Evolutionary conservation across 306 rosid genomes (phyloP), one percentile per base, ranked within the genome.

Genomic region (Lotus japonicus): DNA sequence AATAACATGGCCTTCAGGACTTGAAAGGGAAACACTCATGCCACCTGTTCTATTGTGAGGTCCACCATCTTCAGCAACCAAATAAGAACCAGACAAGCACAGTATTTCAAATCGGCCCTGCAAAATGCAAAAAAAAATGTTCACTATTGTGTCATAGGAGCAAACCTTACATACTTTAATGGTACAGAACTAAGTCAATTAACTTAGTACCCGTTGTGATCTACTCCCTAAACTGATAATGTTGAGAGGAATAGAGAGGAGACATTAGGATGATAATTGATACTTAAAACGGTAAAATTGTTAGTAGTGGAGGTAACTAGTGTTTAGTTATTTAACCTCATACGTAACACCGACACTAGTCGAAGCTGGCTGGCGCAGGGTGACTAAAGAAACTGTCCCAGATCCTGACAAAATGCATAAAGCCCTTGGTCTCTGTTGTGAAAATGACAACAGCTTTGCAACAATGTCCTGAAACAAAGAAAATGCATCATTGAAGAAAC

Each of bases 61-160:
- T 21, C 96, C 92, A 11, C 97, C 96, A 68, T 95, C 99, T 75
- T 95, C 99, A 1, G 96, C 87, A 71, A 95, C 99, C 82, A 95
- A 82, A 80, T 88, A 95, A 63, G 99, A 95, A 70, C 99, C 99
- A 64, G 97, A 88, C 86, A 95, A 68, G 82, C 92, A 81, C 67
- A 95, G 71, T 73, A 95, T 95, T 80, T 95, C 95, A 61, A 95
- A 95, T 70, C 86, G 85, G 50, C 99, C 99, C 99, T 95, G 87
- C 45, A 73, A 73, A 52, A 58, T 56, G 5, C 58, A 3, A 31
- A 31, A 12, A 44, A 17, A 70, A 53, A 42, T 26, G 64, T 35
- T 64, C 11, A 16, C 11, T 33, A 31, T 58, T 28, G 61, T 36
- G 53, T 53, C 46, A n/a, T 12, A 9, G 48, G 49, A 72, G 49